Conservation (phyloP, 1,284 basidiomycete species). For the Heliocybe sulcata region DNA sequence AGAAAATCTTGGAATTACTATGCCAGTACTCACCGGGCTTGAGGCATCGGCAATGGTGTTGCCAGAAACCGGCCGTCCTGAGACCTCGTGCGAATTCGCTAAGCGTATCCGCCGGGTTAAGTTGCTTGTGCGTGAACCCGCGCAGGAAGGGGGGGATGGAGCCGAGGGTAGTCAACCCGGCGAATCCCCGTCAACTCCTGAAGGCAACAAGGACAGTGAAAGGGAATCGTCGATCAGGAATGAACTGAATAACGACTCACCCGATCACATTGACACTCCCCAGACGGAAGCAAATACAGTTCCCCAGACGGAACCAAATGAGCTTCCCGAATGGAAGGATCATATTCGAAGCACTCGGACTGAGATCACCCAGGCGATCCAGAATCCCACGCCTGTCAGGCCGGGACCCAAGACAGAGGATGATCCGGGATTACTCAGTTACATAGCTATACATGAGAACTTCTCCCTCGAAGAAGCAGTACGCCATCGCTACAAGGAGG, state of each 20-base stretch:
- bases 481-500: background rate
- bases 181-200: no score
- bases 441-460: background rate
- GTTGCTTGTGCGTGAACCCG: background rate
- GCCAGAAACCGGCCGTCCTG: conserved; percentile 6
- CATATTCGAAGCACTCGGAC: no score
- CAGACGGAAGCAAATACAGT: no score
- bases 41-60: background rate
- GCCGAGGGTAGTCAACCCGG: conserved; percentile 5
- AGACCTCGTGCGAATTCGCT: conserved; percentile 4
- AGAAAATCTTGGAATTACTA: background rate
- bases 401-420: background rate
- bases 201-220: no score
- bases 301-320: no score
- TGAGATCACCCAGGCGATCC: conserved; percentile 22
- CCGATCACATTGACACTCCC: no score
- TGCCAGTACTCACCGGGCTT: background rate
- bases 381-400: conserved; percentile 8
- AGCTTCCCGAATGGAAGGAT: no score
- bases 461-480: no score
- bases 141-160: background rate
- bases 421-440: background rate
- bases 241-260: no score
- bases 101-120: conserved; percentile 3
- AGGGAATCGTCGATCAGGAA: no score